Conservation (phyloP, 768 basidiomycete genomes). For the Rhizopogon rudus region DNA sequence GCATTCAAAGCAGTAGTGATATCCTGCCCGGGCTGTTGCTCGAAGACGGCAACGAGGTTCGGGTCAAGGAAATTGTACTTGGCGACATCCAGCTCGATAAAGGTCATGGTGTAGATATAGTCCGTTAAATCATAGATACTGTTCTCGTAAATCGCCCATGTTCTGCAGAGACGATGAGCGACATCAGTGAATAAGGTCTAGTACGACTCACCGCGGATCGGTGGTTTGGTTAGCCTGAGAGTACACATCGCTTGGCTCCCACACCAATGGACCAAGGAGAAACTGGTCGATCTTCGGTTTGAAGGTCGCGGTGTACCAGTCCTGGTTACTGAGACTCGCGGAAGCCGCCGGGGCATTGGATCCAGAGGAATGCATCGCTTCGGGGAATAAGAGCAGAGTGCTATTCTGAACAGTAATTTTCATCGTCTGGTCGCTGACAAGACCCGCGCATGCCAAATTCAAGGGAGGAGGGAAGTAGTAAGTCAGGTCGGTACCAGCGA, state of each 20-base stretch:
- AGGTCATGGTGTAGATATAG: constrained; percentile 56
- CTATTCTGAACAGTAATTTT: constrained; percentile 43
- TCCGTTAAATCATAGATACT: constrained; percentile 61
- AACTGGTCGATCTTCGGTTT: constrained; percentile 50
- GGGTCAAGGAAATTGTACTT: constrained; percentile 50
- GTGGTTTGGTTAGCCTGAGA: constrained; percentile 32
- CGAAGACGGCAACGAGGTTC: constrained; percentile 46
- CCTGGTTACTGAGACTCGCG: constrained; percentile 29
- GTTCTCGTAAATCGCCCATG: constrained; percentile 57
- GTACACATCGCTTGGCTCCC: constrained; percentile 32
- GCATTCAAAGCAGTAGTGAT: constrained; percentile 47
- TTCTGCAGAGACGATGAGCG: constrained; percentile 25
- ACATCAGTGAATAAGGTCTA: constrained; percentile 6
- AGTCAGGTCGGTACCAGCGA: constrained; percentile 61
- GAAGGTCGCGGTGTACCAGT: constrained; percentile 58
- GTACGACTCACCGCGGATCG: constrained; percentile 22
- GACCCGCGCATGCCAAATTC: constrained; percentile 49
- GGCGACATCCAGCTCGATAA: constrained; percentile 35
- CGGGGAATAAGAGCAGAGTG: constrained; percentile 30
- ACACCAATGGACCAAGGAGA: constrained; percentile 60
- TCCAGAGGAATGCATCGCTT: constrained; percentile 59
- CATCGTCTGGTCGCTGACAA: constrained; percentile 45
- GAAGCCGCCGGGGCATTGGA: constrained; percentile 29
- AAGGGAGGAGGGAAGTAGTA: constrained; percentile 62
- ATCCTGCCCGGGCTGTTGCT: constrained; percentile 57